Evolutionary conservation across 805 yeast species (phyloP), one percentile per base, ranked within the genome.

Genomic region (Metschnikowia gelsemii): DNA sequence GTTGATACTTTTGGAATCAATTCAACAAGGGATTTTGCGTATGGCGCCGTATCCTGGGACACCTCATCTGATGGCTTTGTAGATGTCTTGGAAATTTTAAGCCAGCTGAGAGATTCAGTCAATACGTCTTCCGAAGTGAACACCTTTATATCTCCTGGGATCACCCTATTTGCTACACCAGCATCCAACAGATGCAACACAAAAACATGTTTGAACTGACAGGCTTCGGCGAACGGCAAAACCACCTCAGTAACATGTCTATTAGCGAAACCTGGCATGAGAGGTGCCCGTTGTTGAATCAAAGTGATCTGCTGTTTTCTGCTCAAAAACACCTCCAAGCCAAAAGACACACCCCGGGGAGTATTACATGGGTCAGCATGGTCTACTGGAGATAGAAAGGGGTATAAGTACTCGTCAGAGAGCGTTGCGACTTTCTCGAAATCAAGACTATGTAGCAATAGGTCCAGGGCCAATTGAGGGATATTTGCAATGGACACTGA

Each of bases 401-500:
- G 96, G 56, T 84, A 86, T 7, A 89, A 61, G 49, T 69, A 76
- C 2, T 66, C 59, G 38, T 80, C 81, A 52, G 84, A 84, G 21
- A 90, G 62, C 12, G 75, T 56, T 8, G 76, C 79, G 3, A 82
- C 69, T 27, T 75, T 75, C 42, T 61, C 47, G 43, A 82, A 75
- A 4, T 68, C 70, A 18, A 76, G 63, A n/a, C 82, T 78, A 53
- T 83, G 84, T 8, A 89, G 68, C 19, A 91, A 63, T 22, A 90
- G 67, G 60, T 90, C 98, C 5, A 76, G 61, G 0, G 90, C 64
- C 35, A 91, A 65, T 59, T 93, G 99, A 0, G 98, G 95, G 3
- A 89, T 84, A 55, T 91, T 93, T 6, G 96, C 98, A 5, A 87
- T 75, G 3, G 96, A 80, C 0, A 93, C 84, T 0, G 89, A 64